phyloP scores from a whole-genome alignment of 768 basidiomycete species.

The Leucosporidium scottii region DNA sequence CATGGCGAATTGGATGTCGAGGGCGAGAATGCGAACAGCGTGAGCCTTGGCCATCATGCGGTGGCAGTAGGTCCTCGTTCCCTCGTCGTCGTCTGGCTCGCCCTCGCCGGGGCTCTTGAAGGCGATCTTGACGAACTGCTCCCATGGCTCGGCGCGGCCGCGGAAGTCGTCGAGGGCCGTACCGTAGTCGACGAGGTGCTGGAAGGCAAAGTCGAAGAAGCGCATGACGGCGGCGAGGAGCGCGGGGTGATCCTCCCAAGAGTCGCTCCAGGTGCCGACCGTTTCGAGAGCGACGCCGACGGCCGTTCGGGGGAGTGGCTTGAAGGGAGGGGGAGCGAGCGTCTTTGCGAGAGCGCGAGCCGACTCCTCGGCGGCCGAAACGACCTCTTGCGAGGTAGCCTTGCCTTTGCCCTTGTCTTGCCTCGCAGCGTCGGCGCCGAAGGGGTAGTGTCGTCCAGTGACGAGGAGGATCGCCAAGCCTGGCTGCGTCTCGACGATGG shows the following conservation, averaged over 20 bases:
- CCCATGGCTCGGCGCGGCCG: slow-evolving; percentile 43
- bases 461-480: slow-evolving; percentile 74
- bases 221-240: slow-evolving; percentile 64
- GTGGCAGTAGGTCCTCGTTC: slow-evolving; percentile 56
- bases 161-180: slow-evolving; percentile 54
- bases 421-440: slow-evolving; percentile 42
- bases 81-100: slow-evolving; percentile 49
- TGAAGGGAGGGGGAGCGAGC: slow-evolving; percentile 5
- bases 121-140: slow-evolving; percentile 58
- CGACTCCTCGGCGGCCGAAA: slow-evolving; percentile 38
- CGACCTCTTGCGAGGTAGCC: slow-evolving; percentile 33
- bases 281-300: slow-evolving; percentile 61
- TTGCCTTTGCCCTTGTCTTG: slow-evolving; percentile 37
- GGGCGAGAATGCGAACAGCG: slow-evolving; percentile 64
- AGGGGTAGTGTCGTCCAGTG: slow-evolving; percentile 56
- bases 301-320: slow-evolving; percentile 47
- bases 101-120: slow-evolving; percentile 46
- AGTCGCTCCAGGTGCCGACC: slow-evolving; percentile 61
- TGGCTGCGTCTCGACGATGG: slow-evolving; percentile 78
- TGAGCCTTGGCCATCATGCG: slow-evolving; percentile 65
- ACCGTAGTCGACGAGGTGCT: slow-evolving; percentile 69
- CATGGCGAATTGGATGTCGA: slow-evolving; percentile 54
- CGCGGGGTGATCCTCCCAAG: slow-evolving; percentile 71
- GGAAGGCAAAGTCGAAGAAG: slow-evolving; percentile 72
- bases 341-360: slow-evolving; percentile 36